Base-by-base conservation (phyloP, 352 stramenopile species). In the Pythium dissotocum region DNA sequence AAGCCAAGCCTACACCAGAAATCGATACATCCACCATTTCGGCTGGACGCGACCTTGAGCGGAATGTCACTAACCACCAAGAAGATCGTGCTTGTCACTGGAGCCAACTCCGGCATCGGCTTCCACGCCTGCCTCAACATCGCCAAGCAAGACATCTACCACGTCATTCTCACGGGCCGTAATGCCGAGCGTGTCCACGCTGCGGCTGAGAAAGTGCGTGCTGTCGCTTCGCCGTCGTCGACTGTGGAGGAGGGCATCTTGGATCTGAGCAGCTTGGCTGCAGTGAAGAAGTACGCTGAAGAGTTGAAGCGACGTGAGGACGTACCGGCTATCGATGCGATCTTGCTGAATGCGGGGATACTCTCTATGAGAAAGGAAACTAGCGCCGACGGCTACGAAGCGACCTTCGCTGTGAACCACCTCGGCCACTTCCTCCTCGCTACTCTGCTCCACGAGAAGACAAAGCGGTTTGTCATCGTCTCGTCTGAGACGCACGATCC, bases 401-500 rank as follows among this genome's bases (percentile, higher is more conserved):
- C 28, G 1, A 82, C 77, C 2, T 78, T 85, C 24, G 75, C 58
- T 10, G 61, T 70, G 49, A 88, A 88, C 70, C 73, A 83, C 51
- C n/a, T 88, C 10, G 71, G 73, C 13, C 79, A 81, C 42, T 85
- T 85, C 63, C 48, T 82, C 28, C 62, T 88, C 13, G 38, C 70
- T 24, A 75, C 61, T 18, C 51, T 73, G 6, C 72, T 84, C 3
- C 52, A 55, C 8, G 58, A 72, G 10, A 62, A 53, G 14, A 72
- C 72, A 5, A 51, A 76, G 42, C 70, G 67, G 18, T 36, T 80
- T 38, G 57, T 79, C 0, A 55, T 72, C 9, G 26, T 83, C 36
- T 64, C 40, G 0, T 77, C 61, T 0, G 68, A 70, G 44, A 75
- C 63, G 10, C 68, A 83, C 61, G 70, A 82, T 18, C 72, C 75